A percentile compares a stretch with the other conserved stretches of the same genome.
phyloP scores from a whole-genome alignment of 768 basidiomycete genomes.

The Mycena galericulata region DNA sequence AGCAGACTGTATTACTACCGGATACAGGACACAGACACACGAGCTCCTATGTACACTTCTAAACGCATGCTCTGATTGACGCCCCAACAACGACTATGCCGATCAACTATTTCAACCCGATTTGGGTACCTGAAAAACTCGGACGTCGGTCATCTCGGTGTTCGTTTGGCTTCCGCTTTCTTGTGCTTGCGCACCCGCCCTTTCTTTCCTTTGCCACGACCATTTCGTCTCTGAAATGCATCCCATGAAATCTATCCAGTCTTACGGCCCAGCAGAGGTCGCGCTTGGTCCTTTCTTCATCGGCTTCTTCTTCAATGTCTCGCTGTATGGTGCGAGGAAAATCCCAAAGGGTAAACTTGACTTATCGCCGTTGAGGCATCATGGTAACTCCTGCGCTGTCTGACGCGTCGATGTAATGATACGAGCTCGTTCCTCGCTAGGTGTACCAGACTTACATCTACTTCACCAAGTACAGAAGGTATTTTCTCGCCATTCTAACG shows the following conservation, averaged over 20 bases:
- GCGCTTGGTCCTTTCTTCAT: slow-evolving; percentile 50
- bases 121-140: background rate
- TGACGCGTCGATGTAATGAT: too few relatives aligned
- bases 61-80: background rate
- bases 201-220: background rate
- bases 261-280: slow-evolving; percentile 25
- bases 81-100: background rate
- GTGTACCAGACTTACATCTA: slow-evolving; percentile 48
- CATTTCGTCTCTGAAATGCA: background rate
- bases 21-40: background rate
- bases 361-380: too few relatives aligned
- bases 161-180: background rate
- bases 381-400: slow-evolving; percentile 39
- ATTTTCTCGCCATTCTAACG: slow-evolving; percentile 17
- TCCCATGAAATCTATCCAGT: slow-evolving; percentile 3
- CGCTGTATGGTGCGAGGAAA: too few relatives aligned
- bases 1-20: too few relatives aligned
- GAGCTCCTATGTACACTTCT: background rate
- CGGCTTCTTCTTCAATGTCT: slow-evolving; percentile 49
- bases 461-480: slow-evolving; percentile 51
- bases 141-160: background rate
- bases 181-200: background rate
- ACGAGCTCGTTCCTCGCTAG: too few relatives aligned
- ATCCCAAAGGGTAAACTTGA: too few relatives aligned
- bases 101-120: slow-evolving; percentile 13